Evolutionary conservation across 805 yeast genomes (phyloP).

Genomic region (Lachancea sp.): DNA sequence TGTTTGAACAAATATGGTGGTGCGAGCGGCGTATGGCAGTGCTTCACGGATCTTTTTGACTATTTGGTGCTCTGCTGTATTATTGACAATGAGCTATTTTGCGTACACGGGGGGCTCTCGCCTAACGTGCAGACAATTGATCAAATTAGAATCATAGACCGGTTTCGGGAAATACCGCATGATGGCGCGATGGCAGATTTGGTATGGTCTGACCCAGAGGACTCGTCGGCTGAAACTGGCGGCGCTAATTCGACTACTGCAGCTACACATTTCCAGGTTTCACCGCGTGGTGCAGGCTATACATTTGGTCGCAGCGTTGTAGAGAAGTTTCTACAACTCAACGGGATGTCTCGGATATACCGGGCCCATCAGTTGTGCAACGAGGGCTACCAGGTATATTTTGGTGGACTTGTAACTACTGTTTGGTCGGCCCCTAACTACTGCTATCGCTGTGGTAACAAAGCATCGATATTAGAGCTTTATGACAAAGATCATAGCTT

Average conservation of each 20-base stretch:
- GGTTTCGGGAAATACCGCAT: constrained; percentile 94
- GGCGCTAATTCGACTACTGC: constrained; percentile 7
- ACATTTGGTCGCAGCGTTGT: constrained; percentile 91
- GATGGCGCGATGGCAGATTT: constrained; percentile 99
- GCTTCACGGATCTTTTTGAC: constrained; percentile 90
- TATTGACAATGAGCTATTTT: constrained; percentile 82
- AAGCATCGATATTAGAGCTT: constrained; percentile 94
- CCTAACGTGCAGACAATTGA: constrained; percentile 93
- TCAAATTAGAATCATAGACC: constrained; percentile 81
- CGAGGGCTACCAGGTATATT: constrained; percentile 89
- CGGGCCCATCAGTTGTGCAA: constrained; percentile 96
- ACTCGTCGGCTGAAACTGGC: constrained; percentile 56
- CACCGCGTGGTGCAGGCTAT: constrained; percentile 97
- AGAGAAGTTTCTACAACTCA: constrained; percentile 72
- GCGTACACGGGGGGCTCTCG: constrained; percentile 95
- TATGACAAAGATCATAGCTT: constrained; percentile 57
- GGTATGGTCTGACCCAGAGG: constrained; percentile 98
- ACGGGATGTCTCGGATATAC: constrained; percentile 71
- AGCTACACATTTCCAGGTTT: constrained; percentile 65
- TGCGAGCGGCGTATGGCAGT: constrained; percentile 71
- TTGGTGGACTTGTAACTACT: constrained; percentile 85
- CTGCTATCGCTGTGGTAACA: constrained; percentile 94
- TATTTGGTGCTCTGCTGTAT: constrained; percentile 83
- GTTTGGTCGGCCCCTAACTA: constrained; percentile 99
- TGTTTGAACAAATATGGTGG: constrained; percentile 82